phyloP scores from a whole-genome alignment of 2,329 filamentous ascomycete species.

The Berkeleyomyces basicola region DNA sequence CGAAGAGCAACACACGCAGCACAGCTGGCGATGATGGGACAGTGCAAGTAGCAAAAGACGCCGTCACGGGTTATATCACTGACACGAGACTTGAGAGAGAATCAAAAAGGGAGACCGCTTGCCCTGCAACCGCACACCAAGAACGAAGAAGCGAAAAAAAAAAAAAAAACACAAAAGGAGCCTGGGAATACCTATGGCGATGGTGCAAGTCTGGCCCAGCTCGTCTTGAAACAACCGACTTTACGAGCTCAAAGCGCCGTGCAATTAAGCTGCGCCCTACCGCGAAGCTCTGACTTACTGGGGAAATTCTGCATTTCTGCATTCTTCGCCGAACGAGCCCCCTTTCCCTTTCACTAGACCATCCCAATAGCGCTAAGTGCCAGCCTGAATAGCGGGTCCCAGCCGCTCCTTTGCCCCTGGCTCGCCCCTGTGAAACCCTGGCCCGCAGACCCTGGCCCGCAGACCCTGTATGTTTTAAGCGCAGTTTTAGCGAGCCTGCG shows the following conservation, averaged over 20 bases:
- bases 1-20: not conserved
- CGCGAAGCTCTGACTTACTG: not conserved
- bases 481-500: not conserved
- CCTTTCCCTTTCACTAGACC: not conserved
- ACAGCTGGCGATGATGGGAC: not conserved
- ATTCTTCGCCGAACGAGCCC: not conserved
- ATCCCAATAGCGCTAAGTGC: not conserved
- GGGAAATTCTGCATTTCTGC: not conserved
- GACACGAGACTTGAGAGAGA: not conserved
- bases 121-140: not conserved
- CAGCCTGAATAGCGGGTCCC: not conserved
- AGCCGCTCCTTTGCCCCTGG: not conserved
- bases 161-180: not conserved
- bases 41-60: not conserved
- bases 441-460: not conserved
- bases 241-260: slow-evolving; percentile 1
- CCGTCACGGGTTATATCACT: not conserved
- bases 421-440: not conserved
- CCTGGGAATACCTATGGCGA: not conserved
- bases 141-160: not conserved
- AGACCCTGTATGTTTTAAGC: not conserved
- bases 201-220: not conserved
- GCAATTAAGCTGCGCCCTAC: not conserved
- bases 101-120: not conserved
- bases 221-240: not conserved